Percentiles rank a stretch among this genome's conserved stretches.
Evolutionary conservation across 139 green algal genomes (phyloP).

Genomic region (Asterochloris erici): DNA sequence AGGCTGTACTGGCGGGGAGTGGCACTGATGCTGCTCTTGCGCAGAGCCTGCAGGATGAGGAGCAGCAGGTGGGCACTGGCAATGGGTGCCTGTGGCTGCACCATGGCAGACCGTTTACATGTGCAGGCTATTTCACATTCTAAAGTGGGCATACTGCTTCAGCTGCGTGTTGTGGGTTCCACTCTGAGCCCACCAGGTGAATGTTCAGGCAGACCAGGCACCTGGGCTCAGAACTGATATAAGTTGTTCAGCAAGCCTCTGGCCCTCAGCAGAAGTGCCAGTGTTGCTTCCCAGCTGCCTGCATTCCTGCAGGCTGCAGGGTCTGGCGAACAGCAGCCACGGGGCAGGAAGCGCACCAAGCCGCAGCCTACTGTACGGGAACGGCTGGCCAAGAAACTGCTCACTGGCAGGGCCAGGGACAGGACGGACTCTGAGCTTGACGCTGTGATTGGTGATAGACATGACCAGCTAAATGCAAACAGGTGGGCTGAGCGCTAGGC

Average conservation of each 20-base stretch:
- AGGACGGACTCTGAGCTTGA: not conserved
- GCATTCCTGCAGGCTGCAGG: not conserved
- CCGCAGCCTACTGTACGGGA: slow-evolving; percentile 10
- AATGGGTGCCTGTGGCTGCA: too few species aligned
- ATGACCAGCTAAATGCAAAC: slow-evolving; percentile 5
- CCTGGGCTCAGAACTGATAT: too few species aligned
- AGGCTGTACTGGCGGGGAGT: slow-evolving; percentile 11
- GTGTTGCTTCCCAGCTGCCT: not conserved
- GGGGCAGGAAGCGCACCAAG: slow-evolving; percentile 12
- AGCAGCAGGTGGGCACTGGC: not conserved
- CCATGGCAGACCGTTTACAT: too few species aligned
- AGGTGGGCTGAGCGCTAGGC: not conserved
- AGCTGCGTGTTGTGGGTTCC: not conserved
- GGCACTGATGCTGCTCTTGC: slow-evolving; percentile 11
- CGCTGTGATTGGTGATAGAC: not conserved
- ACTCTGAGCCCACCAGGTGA: not conserved
- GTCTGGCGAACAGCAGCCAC: not conserved
- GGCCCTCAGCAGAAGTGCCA: not conserved
- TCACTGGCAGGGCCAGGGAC: slow-evolving; percentile 1
- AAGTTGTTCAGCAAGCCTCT: not conserved
- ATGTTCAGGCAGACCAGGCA: not conserved
- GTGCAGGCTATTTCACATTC: not conserved
- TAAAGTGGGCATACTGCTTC: too few species aligned
- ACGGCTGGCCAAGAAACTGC: slow-evolving; percentile 20
- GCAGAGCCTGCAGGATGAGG: slow-evolving; percentile 4